A percentile compares a stretch with the other conserved stretches of the same genome.
Conservation (phyloP, 169 alveolate genomes). For the Plasmodium reichenowi region DNA sequence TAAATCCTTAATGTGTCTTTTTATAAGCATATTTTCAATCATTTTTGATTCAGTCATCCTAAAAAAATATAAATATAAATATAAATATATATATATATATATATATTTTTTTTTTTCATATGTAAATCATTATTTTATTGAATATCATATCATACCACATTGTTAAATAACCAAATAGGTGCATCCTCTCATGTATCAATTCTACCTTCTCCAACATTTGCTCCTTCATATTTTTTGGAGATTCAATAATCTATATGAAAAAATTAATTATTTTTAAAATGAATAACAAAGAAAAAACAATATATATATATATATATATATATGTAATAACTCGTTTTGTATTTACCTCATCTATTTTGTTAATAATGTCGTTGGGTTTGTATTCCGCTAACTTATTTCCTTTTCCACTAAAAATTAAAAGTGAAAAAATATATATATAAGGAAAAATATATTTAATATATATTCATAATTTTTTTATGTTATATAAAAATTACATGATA, state of each 20-base stretch:
- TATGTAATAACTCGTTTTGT: too few relatives aligned
- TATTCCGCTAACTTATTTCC: slow-evolving; percentile 69
- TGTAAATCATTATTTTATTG: slow-evolving; percentile 3
- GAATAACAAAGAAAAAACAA: background rate
- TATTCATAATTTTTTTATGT: too few relatives aligned
- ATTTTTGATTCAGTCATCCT: slow-evolving; percentile 74
- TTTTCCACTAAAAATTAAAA: slow-evolving; percentile 32
- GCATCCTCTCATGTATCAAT: slow-evolving; percentile 63
- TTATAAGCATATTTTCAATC: slow-evolving; percentile 70
- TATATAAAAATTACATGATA: too few relatives aligned
- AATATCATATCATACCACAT: slow-evolving; percentile 58
- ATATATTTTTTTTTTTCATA: background rate
- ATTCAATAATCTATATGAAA: slow-evolving; percentile 40
- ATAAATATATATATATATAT: slow-evolving; percentile 4
- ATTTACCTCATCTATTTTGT: slow-evolving; percentile 64
- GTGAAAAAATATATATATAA: slow-evolving; percentile 1
- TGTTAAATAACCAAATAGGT: slow-evolving; percentile 56
- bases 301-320: background rate
- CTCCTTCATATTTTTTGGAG: slow-evolving; percentile 43
- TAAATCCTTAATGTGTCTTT: slow-evolving; percentile 64
- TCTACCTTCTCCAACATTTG: slow-evolving; percentile 68
- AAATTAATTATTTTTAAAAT: background rate
- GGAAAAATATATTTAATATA: background rate
- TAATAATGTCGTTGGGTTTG: slow-evolving; percentile 63
- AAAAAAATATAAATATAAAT: background rate